Evolutionary conservation across 441 rosid species (phyloP), one percentile per base, ranked within the genome.

Genomic region (Cnidoscolus chayamansa): DNA sequence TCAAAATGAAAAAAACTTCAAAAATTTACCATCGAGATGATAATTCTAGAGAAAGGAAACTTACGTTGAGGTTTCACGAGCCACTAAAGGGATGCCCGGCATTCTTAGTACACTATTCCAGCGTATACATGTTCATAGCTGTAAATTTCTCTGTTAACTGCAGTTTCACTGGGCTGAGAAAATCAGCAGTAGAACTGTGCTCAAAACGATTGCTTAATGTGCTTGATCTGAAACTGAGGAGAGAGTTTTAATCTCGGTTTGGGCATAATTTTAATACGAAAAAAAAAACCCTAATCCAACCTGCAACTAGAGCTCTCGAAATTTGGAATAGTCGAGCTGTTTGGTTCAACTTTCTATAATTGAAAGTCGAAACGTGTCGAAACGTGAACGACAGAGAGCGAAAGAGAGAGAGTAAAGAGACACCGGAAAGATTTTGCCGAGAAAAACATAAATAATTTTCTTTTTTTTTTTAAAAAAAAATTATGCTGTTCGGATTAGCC

Each of bases 41-140:
- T 16, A 72, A 50, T 58, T 30, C 16, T 10, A 7, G 45, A 16
- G 43, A 65, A 20, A 17, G 54, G 37, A 1, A 37, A 20, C 90
- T 35, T 82, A 91, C 96, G 96, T 85, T 73, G 93, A 85, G 70
- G 94, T 78, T 87, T 88, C 90, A 68, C 91, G 97, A 80, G 86
- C 80, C 72, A 85, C 87, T 72, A 93, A 79, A 84, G 96, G 96
- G 78, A 93, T 89, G 85, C 98, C 91, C 79, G 97, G 98, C 98
- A 93, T 93, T 85, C 85, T 88, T 68, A 31, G 77, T 76, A 81
- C 70, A 71, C 67, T 76, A 74, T 6, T 65, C 75, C 73, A 70
- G 77, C 15, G 72, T 70, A 73, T 43, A 62, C 30, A 80, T 70
- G 69, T 77, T 70, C 94, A 86, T 79, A 63, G 79, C 86, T 81